phyloP scores from a whole-genome alignment of 2,329 filamentous ascomycete genomes.

The Sordariomycetes sp. region DNA sequence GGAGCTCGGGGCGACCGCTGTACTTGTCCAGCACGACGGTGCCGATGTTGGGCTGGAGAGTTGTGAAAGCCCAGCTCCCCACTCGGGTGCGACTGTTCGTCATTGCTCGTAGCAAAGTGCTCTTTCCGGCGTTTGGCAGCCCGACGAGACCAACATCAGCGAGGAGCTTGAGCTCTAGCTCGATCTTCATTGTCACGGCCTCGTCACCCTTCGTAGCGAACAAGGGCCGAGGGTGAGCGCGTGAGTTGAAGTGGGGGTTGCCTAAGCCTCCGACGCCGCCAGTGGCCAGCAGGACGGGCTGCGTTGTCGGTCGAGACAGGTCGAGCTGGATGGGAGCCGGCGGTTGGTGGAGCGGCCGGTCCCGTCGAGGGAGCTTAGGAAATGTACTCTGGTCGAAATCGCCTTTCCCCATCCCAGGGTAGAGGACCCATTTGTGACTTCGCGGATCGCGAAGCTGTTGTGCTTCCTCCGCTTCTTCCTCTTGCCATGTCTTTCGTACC shows the following conservation, averaged over 20 bases:
- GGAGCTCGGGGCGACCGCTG: conserved; percentile 59
- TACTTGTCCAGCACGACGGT: conserved; percentile 89
- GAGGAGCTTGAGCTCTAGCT: conserved; percentile 88
- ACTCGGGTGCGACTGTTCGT: conserved; percentile 84
- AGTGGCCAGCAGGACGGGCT: conserved; percentile 75
- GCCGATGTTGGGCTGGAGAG: conserved; percentile 87
- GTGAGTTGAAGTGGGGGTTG: conserved; percentile 85
- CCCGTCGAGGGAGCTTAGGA: conserved; percentile 41
- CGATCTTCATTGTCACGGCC: conserved; percentile 68
- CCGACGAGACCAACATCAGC: conserved; percentile 93
- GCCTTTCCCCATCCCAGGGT: conserved; percentile 65
- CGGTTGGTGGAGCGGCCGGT: conserved; percentile 57
- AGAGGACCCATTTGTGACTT: conserved; percentile 76
- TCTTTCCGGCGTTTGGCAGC: conserved; percentile 92
- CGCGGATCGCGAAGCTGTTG: conserved; percentile 28
- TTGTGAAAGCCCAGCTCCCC: conserved; percentile 95
- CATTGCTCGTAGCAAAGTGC: conserved; percentile 77
- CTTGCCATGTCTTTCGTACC: conserved; percentile 16
- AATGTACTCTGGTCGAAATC: conserved; percentile 51
- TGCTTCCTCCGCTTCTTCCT: conserved; percentile 9
- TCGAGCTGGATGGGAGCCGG: conserved; percentile 64
- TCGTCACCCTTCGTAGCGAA: conserved; percentile 83
- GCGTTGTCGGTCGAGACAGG: conserved; percentile 66
- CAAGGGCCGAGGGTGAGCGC: conserved; percentile 65
- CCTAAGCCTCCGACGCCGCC: conserved; percentile 85